Conservation (phyloP, 202 grass and related monocot genomes). For the Eragrostis tef region DNA sequence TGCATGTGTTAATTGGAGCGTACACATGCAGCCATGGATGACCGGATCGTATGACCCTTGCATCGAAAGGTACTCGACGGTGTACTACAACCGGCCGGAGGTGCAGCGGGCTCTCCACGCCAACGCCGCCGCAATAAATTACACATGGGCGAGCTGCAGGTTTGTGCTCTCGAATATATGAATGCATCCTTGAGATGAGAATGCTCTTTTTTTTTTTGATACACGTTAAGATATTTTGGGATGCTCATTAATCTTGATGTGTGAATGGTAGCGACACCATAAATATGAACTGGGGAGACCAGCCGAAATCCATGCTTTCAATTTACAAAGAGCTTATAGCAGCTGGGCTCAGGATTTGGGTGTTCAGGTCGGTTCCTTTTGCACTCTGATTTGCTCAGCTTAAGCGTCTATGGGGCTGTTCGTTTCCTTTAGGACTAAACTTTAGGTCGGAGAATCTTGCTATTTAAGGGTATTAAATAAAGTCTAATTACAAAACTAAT, state of each 20-base stretch:
- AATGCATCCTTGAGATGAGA: too few species aligned
- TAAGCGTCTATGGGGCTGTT: too few species aligned
- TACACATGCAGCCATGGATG: constrained; percentile 40
- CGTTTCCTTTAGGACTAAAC: too few species aligned
- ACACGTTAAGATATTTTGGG: too few species aligned
- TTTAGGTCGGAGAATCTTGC: too few species aligned
- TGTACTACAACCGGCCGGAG: constrained; percentile 69
- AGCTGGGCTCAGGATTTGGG: constrained; percentile 78
- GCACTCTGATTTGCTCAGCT: too few species aligned
- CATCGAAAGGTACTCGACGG: constrained; percentile 64
- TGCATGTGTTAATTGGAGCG: too few species aligned
- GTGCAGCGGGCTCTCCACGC: constrained; percentile 86
- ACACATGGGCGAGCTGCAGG: constrained; percentile 85
- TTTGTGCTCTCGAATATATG: not conserved
- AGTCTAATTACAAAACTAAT: too few species aligned
- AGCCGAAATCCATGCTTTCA: constrained; percentile 68
- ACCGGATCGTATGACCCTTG: constrained; percentile 76
- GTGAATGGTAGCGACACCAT: constrained; percentile 53
- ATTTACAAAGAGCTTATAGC: constrained; percentile 76
- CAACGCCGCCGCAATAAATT: constrained; percentile 68
- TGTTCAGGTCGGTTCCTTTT: constrained; percentile 62
- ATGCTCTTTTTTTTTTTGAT: too few species aligned
- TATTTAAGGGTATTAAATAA: too few species aligned
- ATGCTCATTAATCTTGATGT: not conserved
- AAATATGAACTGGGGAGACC: constrained; percentile 62